These are phyloP conservation scores for Kwoniella dejecticola DNA, from an alignment of 768 basidiomycete genomes.

Conservation along the genomic window DNA sequence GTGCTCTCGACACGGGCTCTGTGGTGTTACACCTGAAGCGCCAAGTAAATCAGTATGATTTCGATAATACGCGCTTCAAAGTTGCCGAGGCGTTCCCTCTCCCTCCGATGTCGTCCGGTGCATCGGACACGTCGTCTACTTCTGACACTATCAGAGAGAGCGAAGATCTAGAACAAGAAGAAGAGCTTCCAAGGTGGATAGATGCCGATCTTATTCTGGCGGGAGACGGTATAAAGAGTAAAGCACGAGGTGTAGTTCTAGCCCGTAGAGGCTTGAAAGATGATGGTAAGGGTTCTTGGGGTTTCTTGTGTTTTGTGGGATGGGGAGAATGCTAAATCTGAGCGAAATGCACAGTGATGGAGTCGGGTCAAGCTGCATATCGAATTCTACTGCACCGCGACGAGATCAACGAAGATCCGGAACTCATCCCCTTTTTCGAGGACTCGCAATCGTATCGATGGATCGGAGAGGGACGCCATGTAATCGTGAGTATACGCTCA, in stretches of 20 bases:
- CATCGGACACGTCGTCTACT: not conserved
- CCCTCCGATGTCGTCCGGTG: constrained; percentile 18
- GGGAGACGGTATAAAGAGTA: constrained; percentile 57
- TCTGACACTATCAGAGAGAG: too few relatives aligned
- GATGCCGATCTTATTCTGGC: constrained; percentile 56
- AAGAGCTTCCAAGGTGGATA: constrained; percentile 31
- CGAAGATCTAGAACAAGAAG: too few relatives aligned
- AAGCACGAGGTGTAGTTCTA: constrained; percentile 54
- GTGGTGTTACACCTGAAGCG: constrained; percentile 52
- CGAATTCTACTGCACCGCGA: too few relatives aligned
- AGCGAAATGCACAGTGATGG: not conserved
- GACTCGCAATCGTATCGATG: too few relatives aligned
- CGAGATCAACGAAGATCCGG: too few relatives aligned
- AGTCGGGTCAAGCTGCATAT: too few relatives aligned
- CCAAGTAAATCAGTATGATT: constrained; percentile 47
- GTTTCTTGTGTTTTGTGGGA: not conserved
- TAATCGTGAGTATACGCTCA: too few relatives aligned
- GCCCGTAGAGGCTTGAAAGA: constrained; percentile 52
- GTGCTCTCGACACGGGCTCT: constrained; percentile 43
- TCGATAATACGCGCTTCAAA: constrained; percentile 43
- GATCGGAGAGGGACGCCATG: too few relatives aligned
- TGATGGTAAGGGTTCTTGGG: constrained; percentile 26
- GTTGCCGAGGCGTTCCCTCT: too few relatives aligned
- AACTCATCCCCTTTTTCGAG: too few relatives aligned
- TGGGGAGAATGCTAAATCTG: too few relatives aligned